phyloP scores from a whole-genome alignment of 768 basidiomycete genomes.

The Xanthoconium purpureum region DNA sequence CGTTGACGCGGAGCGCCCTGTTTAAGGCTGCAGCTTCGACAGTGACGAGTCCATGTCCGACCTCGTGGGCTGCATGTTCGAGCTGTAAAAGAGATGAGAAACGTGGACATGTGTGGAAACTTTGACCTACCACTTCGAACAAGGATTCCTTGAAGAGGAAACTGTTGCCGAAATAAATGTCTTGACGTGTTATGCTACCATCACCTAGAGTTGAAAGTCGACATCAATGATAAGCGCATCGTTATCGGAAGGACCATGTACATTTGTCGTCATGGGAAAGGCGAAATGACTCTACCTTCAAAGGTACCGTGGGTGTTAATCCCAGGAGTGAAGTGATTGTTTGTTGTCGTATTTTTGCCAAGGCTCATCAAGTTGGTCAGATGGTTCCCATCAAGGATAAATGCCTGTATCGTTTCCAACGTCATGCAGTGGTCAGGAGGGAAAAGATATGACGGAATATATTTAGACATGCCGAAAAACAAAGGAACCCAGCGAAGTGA shows the following conservation, averaged over 20 bases:
- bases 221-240: neutral
- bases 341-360: conserved; percentile 17
- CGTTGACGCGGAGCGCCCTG: conserved; percentile 15
- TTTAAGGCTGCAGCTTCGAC: conserved; percentile 17
- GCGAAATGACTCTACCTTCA: conserved; percentile 9
- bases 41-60: conserved; percentile 17
- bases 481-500: conserved; percentile 6
- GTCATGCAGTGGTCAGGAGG: too few relatives aligned
- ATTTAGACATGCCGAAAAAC: conserved; percentile 12
- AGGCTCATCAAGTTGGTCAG: conserved; percentile 27
- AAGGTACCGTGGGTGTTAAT: conserved; percentile 22
- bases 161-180: neutral
- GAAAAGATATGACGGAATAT: neutral
- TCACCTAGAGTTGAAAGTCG: neutral
- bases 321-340: conserved; percentile 5
- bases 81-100: conserved; percentile 3
- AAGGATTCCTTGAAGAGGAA: neutral
- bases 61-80: conserved; percentile 8
- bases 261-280: neutral
- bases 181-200: neutral
- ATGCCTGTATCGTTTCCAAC: conserved; percentile 7
- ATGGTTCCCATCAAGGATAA: conserved; percentile 24
- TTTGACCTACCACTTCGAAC: neutral
- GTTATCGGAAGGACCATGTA: neutral
- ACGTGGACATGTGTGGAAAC: too few relatives aligned